Base-by-base conservation (phyloP, 2,329 filamentous ascomycete genomes). In the Ophiostoma triangulosporum region DNA sequence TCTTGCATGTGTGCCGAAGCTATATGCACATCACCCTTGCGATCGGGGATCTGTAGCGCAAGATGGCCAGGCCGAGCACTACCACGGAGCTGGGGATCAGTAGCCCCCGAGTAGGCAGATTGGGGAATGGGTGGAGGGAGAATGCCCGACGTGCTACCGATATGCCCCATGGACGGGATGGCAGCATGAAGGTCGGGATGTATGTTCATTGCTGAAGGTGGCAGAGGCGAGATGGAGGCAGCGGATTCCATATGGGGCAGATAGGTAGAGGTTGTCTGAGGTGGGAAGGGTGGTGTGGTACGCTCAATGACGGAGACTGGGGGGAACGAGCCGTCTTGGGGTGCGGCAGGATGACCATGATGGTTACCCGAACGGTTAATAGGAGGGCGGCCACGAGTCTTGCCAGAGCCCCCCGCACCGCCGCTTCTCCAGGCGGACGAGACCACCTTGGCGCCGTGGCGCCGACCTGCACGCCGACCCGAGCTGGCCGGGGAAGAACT, bases 401-500 rank as follows among this genome's bases (percentile, higher is more conserved):
- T 94, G 2, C 84, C 83, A 4, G 75, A 78, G 1, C 78, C 70
- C 12, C 80, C 73, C 36, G 75, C 72, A 15, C 78, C 78, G 55
- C 76, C 79, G 58, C 80, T 80, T 53, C 84, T 81, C 90, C 90
- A 96, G 1, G 90, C 90, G 9, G 89, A 95, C 1, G 89, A 95
- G 0, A 95, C 88, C 6, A 87, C 88, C 62, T 80, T 80, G 0
- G 88, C 86, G 0, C 89, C 89, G 64, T 94, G 86, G 4, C 87
- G 78, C 53, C 83, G 74, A 53, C 77, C 65, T 0, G 65, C 67
- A 6, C 73, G 66, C 55, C 77, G 73, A 2, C 43, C 26, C 8
- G 43, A 43, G 38, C 20, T 43, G 17, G 20, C 20, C 69, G 67
- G 2, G 1, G 84, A 81, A 0, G 50, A 46, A 4, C 83, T 86